Percentiles rank a stretch among this genome's conserved stretches.
phyloP scores from a whole-genome alignment of 2,329 filamentous ascomycete genomes.

The Colletotrichum brevisporum region DNA sequence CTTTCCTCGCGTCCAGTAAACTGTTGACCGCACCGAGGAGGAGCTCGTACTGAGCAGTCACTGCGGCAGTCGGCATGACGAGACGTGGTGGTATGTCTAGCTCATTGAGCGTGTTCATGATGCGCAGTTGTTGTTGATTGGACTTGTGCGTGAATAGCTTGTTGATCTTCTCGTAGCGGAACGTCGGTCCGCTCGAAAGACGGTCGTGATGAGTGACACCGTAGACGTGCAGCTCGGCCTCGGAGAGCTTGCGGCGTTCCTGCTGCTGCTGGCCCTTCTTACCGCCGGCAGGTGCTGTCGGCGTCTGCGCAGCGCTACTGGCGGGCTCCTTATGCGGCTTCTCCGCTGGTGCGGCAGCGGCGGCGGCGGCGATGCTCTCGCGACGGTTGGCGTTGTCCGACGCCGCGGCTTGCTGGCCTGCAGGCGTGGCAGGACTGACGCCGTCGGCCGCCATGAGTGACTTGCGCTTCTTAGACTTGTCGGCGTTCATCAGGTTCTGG shows the following conservation, averaged over 20 bases:
- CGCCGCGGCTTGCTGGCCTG: constrained; percentile 49
- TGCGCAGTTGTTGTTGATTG: constrained; percentile 81
- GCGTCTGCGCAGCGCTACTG: constrained; percentile 54
- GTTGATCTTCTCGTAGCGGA: constrained; percentile 86
- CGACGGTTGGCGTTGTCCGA: constrained; percentile 56
- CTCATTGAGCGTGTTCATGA: constrained; percentile 79
- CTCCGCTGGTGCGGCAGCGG: constrained; percentile 45
- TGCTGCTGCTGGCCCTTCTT: constrained; percentile 67
- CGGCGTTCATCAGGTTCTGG: constrained; percentile 84
- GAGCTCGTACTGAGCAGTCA: constrained; percentile 79
- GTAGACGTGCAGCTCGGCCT: constrained; percentile 83
- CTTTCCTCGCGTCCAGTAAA: constrained; percentile 80
- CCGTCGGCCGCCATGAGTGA: constrained; percentile 75
- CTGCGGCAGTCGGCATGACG: constrained; percentile 80
- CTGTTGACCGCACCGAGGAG: constrained; percentile 77
- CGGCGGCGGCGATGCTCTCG: constrained; percentile 67
- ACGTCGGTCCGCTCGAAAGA: constrained; percentile 86
- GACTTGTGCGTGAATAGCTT: constrained; percentile 85
- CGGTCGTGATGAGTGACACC: constrained; percentile 90
- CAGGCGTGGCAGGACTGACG: constrained; percentile 59
- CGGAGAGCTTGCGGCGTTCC: constrained; percentile 78
- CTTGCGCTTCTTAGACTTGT: constrained; percentile 91
- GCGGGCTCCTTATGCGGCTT: constrained; percentile 58
- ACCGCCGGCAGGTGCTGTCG: constrained; percentile 55
- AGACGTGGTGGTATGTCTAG: constrained; percentile 79